Evolutionary conservation across 768 basidiomycete genomes (phyloP), one percentile per base, ranked within the genome.

Genomic region (Hygrophorus pudorinus): DNA sequence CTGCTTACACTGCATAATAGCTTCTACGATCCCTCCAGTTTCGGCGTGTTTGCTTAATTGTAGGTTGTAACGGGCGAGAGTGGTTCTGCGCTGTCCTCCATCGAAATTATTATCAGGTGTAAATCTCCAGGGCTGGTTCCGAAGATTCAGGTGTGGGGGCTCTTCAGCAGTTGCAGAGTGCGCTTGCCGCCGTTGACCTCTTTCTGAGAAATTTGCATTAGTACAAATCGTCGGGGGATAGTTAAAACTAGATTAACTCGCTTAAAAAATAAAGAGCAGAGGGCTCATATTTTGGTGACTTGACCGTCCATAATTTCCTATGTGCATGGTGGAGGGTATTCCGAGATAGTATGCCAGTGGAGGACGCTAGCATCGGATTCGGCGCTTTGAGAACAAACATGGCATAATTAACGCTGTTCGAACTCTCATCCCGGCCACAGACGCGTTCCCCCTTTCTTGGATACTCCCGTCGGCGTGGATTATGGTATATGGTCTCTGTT

Each of bases 1-100:
- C 34, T 71, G 59, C 10, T 62, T 57, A 12, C 74, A 72, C 31
- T 72, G 53, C 2, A 59, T 50, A 20, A 86, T 60, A 46, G 68
- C 72, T 4, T 61, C 62, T 1, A 54, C 27, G 44, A 70, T 66
- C 14, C 62, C 59, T 7, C 61, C 56, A 5, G 51, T 42, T 29
- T 66, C 65, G 12, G 67, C 66, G 4, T 24, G 36, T 17, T 48
- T 31, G 16, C 24, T 51, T 5, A 66, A 56, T 27, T 60, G 58
- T 13, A 56, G 48, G 39, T 64, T 65, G 46, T 57, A 63, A 4
- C 62, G 62, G 1, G 58, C 52, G 27, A 52, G 43, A 28, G 52
- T 40, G 5, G 56, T 54, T 30, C 52, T 41, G 20, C 28, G 37
- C 28, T 53, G 50, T 1, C 61, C 58, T 21, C 48, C 48, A 34